A percentile compares a stretch with the other conserved stretches of the same genome.
Conservation (phyloP, 805 yeast species). For the Crinitomyces ghanaensis region DNA sequence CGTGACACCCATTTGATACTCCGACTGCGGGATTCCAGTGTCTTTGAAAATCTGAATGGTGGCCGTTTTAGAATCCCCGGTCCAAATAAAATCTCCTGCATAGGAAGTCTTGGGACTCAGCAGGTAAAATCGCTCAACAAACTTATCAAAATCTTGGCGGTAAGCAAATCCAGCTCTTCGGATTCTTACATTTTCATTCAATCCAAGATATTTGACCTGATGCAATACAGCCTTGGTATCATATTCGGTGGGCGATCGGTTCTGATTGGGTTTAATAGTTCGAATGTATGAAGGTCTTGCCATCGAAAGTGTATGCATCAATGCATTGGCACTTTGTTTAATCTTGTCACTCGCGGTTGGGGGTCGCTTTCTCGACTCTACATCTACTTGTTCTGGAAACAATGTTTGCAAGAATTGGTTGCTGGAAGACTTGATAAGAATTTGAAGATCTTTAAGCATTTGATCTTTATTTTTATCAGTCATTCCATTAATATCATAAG, state of each 20-base stretch:
- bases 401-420: conserved; percentile 49
- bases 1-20: conserved; percentile 84
- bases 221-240: conserved; percentile 84
- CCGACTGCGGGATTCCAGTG: conserved; percentile 61
- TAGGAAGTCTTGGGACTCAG: conserved; percentile 84
- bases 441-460: conserved; percentile 76
- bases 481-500: conserved; percentile 78
- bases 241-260: conserved; percentile 80
- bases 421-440: conserved; percentile 59
- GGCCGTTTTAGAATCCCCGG: conserved; percentile 47
- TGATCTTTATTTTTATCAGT: conserved; percentile 97
- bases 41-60: conserved; percentile 41
- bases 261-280: conserved; percentile 94
- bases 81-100: conserved; percentile 70
- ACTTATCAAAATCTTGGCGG: conserved; percentile 91
- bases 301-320: conserved; percentile 79
- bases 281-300: conserved; percentile 95
- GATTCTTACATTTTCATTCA: conserved; percentile 93
- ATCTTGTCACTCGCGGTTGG: conserved; percentile 96
- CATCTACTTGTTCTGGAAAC: conserved; percentile 55
- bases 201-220: conserved; percentile 89
- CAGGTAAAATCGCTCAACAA: conserved; percentile 86
- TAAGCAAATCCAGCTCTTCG: conserved; percentile 99
- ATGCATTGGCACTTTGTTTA: conserved; percentile 77
- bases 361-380: conserved; percentile 66